These are phyloP conservation scores for Malassezia obtusa DNA, from an alignment of 1,284 basidiomycete species.

Conservation along the genomic window DNA sequence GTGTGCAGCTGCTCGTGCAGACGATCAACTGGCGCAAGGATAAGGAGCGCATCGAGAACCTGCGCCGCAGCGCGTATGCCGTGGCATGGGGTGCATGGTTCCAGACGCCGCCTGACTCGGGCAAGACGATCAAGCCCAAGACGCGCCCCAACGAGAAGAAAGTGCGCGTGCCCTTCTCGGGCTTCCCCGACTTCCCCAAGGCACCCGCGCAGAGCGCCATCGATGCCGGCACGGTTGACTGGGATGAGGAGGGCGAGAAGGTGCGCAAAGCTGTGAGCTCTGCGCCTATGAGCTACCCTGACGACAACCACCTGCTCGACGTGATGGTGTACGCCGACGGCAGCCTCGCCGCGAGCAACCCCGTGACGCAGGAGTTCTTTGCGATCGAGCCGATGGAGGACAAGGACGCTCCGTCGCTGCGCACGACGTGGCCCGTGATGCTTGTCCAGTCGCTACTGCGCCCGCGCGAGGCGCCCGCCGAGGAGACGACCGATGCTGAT, in stretches of 20 bases:
- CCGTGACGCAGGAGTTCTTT: conserved; percentile 25
- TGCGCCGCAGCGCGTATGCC: conserved; percentile 28
- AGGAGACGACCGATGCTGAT: background rate
- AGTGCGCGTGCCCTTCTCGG: conserved; percentile 33
- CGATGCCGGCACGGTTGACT: conserved; percentile 22
- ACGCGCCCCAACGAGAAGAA: conserved; percentile 27
- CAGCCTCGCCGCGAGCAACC: conserved; percentile 23
- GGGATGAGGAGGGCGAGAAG: conserved; percentile 33
- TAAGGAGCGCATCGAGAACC: conserved; percentile 21
- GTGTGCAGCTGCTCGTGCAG: conserved; percentile 20
- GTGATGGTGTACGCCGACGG: conserved; percentile 24
- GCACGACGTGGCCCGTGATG: conserved; percentile 25
- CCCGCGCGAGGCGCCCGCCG: background rate
- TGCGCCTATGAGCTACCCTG: conserved; percentile 3
- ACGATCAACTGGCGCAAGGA: conserved; percentile 26
- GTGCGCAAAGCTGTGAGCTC: conserved; percentile 16
- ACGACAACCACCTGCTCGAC: conserved; percentile 24
- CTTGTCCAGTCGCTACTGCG: conserved; percentile 16
- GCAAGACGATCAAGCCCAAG: conserved; percentile 1
- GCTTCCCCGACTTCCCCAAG: conserved; percentile 28
- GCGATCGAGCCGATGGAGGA: conserved; percentile 24
- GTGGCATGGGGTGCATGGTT: conserved; percentile 39
- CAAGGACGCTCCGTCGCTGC: conserved; percentile 13
- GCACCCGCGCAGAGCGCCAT: conserved; percentile 16
- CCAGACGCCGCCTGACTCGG: conserved; percentile 14